Percentiles rank a stretch among this genome's conserved stretches.
These are phyloP conservation scores for Abelmoschus esculentus DNA, from an alignment of 345 rosid genomes.

Conservation along the genomic window DNA sequence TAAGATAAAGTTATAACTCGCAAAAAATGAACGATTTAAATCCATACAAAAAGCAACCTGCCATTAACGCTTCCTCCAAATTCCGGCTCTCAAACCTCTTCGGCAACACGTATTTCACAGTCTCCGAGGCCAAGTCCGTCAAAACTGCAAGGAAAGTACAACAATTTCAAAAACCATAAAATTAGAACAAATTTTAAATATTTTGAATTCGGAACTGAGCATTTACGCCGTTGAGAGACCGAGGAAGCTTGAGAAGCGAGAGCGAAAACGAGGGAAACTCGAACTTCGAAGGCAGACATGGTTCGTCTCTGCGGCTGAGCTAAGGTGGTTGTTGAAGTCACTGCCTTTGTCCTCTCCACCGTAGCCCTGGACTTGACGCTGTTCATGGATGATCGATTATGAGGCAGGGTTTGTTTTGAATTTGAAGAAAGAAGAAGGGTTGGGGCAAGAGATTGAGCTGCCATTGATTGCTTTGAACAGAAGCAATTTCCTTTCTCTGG, in stretches of 20 bases:
- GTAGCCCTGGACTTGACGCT: constrained; percentile 28
- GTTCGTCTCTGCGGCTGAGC: constrained; percentile 33
- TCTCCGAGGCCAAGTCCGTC: constrained; percentile 56
- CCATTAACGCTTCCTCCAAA: constrained; percentile 83
- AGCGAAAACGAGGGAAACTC: constrained; percentile 73
- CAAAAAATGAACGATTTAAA: background rate
- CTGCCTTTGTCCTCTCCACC: constrained; percentile 9
- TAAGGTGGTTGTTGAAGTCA: constrained; percentile 2
- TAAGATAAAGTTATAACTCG: background rate
- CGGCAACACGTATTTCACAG: constrained; percentile 69
- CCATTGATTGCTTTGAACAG: constrained; percentile 22
- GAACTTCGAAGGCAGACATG: constrained; percentile 55
- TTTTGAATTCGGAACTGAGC: constrained; percentile 15
- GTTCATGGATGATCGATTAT: constrained; percentile 12
- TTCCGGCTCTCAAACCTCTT: constrained; percentile 58
- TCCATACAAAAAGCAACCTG: constrained; percentile 32
- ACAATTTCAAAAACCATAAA: background rate
- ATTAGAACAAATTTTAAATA: background rate
- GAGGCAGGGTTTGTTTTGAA: background rate
- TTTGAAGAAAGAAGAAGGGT: constrained; percentile 8
- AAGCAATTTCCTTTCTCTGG: constrained; percentile 17
- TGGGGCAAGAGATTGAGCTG: constrained; percentile 19
- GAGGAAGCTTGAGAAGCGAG: constrained; percentile 70
- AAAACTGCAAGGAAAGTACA: constrained; percentile 41
- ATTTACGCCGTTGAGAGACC: constrained; percentile 75